Evolutionary conservation across 106 monocot species (phyloP).

Genomic region (Xerophyta viscosa): DNA sequence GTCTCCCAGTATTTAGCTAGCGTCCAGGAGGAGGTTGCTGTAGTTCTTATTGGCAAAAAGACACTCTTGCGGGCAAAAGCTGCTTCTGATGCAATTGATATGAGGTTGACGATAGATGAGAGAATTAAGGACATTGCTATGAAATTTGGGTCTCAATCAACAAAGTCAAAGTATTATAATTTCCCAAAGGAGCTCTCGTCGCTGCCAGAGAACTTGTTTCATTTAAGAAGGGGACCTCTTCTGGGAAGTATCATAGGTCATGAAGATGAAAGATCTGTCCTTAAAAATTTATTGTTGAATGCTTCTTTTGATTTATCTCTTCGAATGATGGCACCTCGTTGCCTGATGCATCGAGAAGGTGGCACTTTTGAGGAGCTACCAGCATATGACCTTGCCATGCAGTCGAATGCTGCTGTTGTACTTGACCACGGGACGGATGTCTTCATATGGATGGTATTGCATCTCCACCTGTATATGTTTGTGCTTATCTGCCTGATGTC

Average conservation of each 20-base stretch:
- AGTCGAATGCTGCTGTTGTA: conserved; percentile 82
- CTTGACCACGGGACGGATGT: conserved; percentile 97
- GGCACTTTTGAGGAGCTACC: conserved; percentile 96
- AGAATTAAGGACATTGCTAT: conserved; percentile 83
- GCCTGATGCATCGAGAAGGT: conserved; percentile 90
- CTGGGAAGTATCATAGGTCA: conserved; percentile 87
- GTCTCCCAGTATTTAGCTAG: conserved; percentile 70
- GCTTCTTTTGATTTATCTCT: conserved; percentile 92
- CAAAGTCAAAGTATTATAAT: conserved; percentile 64
- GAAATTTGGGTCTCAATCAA: conserved; percentile 70
- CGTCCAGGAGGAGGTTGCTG: conserved; percentile 70
- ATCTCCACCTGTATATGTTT: background rate
- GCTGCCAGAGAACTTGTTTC: conserved; percentile 84
- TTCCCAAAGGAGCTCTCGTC: conserved; percentile 77
- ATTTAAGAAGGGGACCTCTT: conserved; percentile 89
- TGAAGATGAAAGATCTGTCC: conserved; percentile 96
- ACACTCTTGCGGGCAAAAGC: conserved; percentile 64
- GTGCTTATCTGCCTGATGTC: background rate
- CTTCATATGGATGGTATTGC: conserved; percentile 91
- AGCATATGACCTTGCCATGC: conserved; percentile 95
- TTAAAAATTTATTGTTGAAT: conserved; percentile 82
- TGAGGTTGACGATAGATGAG: conserved; percentile 79
- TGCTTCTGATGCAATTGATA: conserved; percentile 49
- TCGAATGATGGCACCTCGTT: conserved; percentile 88
- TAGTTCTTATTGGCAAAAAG: conserved; percentile 83